Conservation (phyloP, 2,329 filamentous ascomycete species). For the Cryphonectria carpinicola region DNA sequence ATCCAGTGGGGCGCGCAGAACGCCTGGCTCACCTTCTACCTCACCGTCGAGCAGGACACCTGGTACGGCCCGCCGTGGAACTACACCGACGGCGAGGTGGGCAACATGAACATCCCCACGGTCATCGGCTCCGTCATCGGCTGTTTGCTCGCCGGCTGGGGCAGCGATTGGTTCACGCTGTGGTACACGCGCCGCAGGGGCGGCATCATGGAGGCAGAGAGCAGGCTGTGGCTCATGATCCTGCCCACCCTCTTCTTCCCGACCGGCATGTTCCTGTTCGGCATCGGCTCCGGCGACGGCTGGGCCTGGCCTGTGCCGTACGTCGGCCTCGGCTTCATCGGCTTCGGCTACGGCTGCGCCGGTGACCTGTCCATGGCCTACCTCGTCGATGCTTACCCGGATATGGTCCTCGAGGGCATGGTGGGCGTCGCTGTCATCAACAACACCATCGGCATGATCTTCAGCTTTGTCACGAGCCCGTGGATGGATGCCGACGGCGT, state of each 20-base stretch:
- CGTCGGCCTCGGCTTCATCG: slow-evolving; percentile 52
- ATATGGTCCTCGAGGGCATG: slow-evolving; percentile 52
- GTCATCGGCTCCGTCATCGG: slow-evolving; percentile 35
- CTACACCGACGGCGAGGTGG: slow-evolving; percentile 38
- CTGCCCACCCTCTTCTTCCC: slow-evolving; percentile 47
- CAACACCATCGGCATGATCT: slow-evolving; percentile 28
- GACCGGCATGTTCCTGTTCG: slow-evolving; percentile 51
- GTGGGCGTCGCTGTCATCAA: slow-evolving; percentile 50
- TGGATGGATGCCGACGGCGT: slow-evolving; percentile 28
- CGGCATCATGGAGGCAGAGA: slow-evolving; percentile 39
- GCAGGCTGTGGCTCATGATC: slow-evolving; percentile 38
- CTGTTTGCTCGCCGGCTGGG: slow-evolving; percentile 36
- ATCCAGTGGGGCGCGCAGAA: slow-evolving; percentile 51
- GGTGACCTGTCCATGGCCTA: slow-evolving; percentile 49
- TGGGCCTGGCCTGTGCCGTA: slow-evolving; percentile 50
- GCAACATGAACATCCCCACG: slow-evolving; percentile 36
- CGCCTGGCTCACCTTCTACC: slow-evolving; percentile 59
- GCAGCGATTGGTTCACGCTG: slow-evolving; percentile 39
- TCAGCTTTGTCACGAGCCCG: slow-evolving; percentile 27
- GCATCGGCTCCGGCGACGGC: slow-evolving; percentile 51
- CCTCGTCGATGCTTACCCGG: slow-evolving; percentile 53
- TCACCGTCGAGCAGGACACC: slow-evolving; percentile 57
- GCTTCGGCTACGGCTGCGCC: slow-evolving; percentile 47
- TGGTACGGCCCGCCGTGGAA: slow-evolving; percentile 40
- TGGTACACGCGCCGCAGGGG: slow-evolving; percentile 37